phyloP scores from a whole-genome alignment of 2,329 filamentous ascomycete species.

The Aureobasidium sp. region DNA sequence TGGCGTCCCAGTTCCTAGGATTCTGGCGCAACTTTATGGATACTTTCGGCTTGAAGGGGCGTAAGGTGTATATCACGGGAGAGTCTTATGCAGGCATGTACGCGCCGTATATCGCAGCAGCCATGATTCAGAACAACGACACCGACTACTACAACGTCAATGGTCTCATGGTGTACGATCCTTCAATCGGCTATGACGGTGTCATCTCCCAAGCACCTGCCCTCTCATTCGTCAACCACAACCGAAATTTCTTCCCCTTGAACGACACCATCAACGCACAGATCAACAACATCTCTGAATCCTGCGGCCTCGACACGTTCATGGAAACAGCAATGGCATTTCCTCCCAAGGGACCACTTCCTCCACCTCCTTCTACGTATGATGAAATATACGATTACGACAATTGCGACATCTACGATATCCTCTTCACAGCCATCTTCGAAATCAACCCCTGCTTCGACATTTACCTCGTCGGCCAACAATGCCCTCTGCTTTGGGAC shows the following conservation, averaged over 20 bases:
- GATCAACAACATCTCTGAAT: slow-evolving; percentile 31
- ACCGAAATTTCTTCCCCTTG: slow-evolving; percentile 16
- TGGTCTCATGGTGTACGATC: slow-evolving; percentile 29
- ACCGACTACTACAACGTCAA: slow-evolving; percentile 28
- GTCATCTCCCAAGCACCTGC: slow-evolving; percentile 12
- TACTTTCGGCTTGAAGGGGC: slow-evolving; percentile 42
- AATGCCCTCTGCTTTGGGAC: slow-evolving; percentile 26
- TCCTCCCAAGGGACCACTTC: slow-evolving; percentile 32
- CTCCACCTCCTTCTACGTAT: slow-evolving; percentile 22
- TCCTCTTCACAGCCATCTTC: slow-evolving; percentile 27
- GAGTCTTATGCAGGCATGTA: slow-evolving; percentile 59
- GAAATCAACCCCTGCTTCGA: slow-evolving; percentile 30
- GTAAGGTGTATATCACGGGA: slow-evolving; percentile 46
- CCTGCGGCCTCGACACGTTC: slow-evolving; percentile 41
- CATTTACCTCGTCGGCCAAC: slow-evolving; percentile 27
- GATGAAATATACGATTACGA: slow-evolving; percentile 18
- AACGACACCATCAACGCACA: slow-evolving; percentile 17
- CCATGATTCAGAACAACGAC: slow-evolving; percentile 44
- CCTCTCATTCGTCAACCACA: slow-evolving; percentile 7
- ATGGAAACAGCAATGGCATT: slow-evolving; percentile 37
- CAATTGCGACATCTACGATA: slow-evolving; percentile 29
- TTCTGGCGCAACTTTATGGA: slow-evolving; percentile 47
- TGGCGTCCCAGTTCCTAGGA: slow-evolving; percentile 35
- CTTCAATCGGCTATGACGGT: slow-evolving; percentile 36
- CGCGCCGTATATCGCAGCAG: slow-evolving; percentile 51